phyloP scores from a whole-genome alignment of 208 protist genomes.

The Blastocrithidia nonstop region DNA sequence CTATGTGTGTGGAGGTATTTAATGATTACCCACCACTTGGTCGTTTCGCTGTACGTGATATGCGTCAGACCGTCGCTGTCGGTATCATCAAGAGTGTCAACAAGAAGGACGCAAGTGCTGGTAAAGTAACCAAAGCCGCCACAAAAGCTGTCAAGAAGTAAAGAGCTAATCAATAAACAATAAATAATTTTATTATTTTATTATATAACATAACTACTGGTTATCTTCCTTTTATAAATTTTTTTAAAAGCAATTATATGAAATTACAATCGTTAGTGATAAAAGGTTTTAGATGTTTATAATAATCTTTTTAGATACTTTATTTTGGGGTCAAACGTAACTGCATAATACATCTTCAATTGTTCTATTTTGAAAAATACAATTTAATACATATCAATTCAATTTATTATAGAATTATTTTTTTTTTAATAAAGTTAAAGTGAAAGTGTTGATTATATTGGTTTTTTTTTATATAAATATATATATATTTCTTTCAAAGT shows the following conservation, averaged over 20 bases:
- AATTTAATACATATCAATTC: too few species aligned
- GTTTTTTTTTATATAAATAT: background rate
- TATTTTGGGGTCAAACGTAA: too few species aligned
- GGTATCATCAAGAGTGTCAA: constrained; percentile 89
- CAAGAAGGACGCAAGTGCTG: constrained; percentile 50
- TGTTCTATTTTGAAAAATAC: too few species aligned
- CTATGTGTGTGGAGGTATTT: constrained; percentile 92
- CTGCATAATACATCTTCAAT: too few species aligned
- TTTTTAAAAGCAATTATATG: too few species aligned
- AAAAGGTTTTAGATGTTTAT: background rate
- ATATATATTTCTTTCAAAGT: constrained; percentile 4
- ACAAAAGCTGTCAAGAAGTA: constrained; percentile 60
- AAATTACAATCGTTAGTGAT: too few species aligned
- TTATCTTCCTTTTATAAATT: constrained; percentile 7
- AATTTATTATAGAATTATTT: too few species aligned
- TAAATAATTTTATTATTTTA: background rate
- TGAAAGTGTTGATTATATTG: too few species aligned
- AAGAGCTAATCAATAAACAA: background rate
- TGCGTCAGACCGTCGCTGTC: constrained; percentile 91
- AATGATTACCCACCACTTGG: constrained; percentile 89
- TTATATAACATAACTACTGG: too few species aligned
- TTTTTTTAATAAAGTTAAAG: too few species aligned
- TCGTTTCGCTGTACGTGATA: constrained; percentile 92
- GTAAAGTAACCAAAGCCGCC: constrained; percentile 71
- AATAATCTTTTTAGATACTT: too few species aligned